Percentiles rank a stretch among this genome's conserved stretches.
phyloP scores from a whole-genome alignment of 2,329 filamentous ascomycete species.

The Monosporascus cannonballus region DNA sequence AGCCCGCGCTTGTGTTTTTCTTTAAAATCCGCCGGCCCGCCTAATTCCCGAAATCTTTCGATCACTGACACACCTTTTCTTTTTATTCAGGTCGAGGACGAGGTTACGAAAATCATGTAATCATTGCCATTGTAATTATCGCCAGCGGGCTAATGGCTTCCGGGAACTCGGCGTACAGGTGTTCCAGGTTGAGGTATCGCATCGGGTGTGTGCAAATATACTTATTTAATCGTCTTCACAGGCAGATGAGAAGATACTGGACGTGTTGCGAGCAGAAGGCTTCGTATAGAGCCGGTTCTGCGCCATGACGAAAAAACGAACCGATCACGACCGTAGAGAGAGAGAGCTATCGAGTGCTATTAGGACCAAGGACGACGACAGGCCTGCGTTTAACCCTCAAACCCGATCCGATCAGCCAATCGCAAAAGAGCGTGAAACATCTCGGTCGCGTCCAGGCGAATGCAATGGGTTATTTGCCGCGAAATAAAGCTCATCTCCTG shows the following conservation, averaged over 20 bases:
- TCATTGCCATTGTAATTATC: slow-evolving; percentile 24
- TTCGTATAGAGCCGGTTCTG: slow-evolving; percentile 26
- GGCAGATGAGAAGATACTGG: slow-evolving; percentile 28
- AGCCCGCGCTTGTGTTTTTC: neutral
- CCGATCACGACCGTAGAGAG: neutral
- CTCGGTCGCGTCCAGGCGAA: neutral
- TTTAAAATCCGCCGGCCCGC: neutral
- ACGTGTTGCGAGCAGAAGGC: slow-evolving; percentile 33
- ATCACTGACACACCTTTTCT: slow-evolving; percentile 44
- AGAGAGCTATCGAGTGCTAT: too few species aligned
- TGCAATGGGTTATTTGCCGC: too few species aligned
- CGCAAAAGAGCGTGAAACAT: neutral
- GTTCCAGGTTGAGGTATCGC: slow-evolving; percentile 14
- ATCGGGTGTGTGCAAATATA: slow-evolving; percentile 18
- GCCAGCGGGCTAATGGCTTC: slow-evolving; percentile 8
- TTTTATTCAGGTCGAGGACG: slow-evolving; percentile 70
- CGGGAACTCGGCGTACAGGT: slow-evolving; percentile 12
- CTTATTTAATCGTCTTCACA: slow-evolving; percentile 24
- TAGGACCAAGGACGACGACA: neutral
- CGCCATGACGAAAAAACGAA: neutral
- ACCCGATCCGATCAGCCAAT: neutral
- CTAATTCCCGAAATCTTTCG: slow-evolving; percentile 23
- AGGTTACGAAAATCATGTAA: slow-evolving; percentile 87
- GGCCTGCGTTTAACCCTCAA: neutral
- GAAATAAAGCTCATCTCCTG: too few species aligned